Evolutionary conservation across 2,329 filamentous ascomycete genomes (phyloP).

Genomic region (Colletotrichum destructivum): DNA sequence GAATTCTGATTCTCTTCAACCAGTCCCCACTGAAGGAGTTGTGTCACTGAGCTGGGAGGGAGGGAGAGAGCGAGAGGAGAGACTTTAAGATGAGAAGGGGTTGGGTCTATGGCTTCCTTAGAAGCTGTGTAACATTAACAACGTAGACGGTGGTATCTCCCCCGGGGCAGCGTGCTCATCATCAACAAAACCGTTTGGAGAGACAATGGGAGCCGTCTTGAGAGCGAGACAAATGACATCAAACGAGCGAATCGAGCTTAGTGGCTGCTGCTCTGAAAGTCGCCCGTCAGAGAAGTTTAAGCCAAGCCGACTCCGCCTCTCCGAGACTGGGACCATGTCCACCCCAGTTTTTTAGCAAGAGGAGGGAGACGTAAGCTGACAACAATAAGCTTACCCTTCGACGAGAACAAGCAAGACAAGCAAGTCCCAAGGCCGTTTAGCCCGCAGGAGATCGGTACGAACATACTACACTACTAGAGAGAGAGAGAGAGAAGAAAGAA

Average conservation of each 20-base stretch:
- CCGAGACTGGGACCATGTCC: not conserved
- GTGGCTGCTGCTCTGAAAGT: constrained; percentile 13
- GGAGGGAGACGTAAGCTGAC: constrained; percentile 36
- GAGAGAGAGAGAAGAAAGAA: not conserved
- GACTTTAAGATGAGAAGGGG: not conserved
- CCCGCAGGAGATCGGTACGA: constrained; percentile 6
- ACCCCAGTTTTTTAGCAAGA: constrained; percentile 21
- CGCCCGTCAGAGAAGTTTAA: constrained; percentile 30
- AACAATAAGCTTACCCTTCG: constrained; percentile 39
- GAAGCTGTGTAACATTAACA: not conserved
- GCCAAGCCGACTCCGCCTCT: constrained; percentile 34
- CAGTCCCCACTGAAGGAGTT: not conserved
- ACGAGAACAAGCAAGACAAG: constrained; percentile 9
- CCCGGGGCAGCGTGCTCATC: not conserved
- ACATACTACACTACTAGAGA: too few species aligned
- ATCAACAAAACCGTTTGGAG: not conserved
- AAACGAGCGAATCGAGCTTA: constrained; percentile 8
- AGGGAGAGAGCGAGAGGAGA: too few species aligned
- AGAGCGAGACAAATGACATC: constrained; percentile 24
- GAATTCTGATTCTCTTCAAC: not conserved
- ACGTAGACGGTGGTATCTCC: too few species aligned
- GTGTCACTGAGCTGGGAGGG: not conserved
- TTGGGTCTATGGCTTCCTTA: not conserved
- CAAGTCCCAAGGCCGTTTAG: constrained; percentile 12
- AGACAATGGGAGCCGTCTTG: not conserved